A percentile compares a stretch with the other conserved stretches of the same genome.
Conservation (phyloP, 305 asterid genomes). For the Fraxinus latifolia region DNA sequence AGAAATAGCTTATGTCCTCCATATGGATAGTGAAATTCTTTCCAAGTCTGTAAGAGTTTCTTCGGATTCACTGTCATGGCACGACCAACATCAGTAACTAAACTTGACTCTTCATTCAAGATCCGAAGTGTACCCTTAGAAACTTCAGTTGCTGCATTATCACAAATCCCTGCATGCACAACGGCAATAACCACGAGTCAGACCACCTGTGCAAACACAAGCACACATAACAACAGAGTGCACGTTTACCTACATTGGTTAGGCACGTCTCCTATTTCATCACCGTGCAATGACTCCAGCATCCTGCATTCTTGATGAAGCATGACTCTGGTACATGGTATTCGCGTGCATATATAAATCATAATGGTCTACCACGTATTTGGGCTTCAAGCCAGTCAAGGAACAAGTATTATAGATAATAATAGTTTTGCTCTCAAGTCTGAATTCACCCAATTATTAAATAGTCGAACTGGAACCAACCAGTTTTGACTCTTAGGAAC, state of each 20-base stretch:
- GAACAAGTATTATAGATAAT: background rate
- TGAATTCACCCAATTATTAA: background rate
- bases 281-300: background rate
- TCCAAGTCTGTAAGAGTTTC: background rate
- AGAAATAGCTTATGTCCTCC: background rate
- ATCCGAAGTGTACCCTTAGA: background rate
- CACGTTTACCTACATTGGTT: background rate
- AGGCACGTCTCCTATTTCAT: background rate
- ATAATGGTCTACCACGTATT: background rate
- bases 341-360: background rate
- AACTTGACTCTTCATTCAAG: background rate
- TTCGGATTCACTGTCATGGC: background rate
- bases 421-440: background rate
- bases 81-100: background rate
- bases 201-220: background rate
- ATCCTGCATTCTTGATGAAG: background rate
- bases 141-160: background rate
- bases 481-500: background rate
- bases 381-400: background rate
- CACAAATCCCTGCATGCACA: background rate
- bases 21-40: background rate
- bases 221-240: background rate
- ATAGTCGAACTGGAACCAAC: background rate
- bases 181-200: background rate
- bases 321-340: background rate